Base-by-base conservation (phyloP, 192 early-diverging fungal species). In the Linnemannia exigua region DNA sequence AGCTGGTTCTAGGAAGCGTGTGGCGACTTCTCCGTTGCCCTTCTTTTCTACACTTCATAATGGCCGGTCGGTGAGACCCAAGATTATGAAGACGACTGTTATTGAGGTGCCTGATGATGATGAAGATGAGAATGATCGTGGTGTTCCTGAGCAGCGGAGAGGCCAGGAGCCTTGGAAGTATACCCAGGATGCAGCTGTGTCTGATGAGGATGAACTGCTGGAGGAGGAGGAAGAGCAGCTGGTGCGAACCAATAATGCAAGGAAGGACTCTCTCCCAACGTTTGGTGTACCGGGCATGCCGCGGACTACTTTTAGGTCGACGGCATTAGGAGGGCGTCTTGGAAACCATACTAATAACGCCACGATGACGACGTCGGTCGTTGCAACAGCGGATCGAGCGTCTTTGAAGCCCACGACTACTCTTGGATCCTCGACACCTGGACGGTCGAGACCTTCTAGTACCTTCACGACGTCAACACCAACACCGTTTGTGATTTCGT, bases 11-110 rank as follows among this genome's bases (percentile, higher is more conserved):
- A 78, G 52, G 54, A 85, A 85, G 44, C 68, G 82, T 31, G 58
- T 85, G 22, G 77, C 82, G 33, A 79, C 75, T 0, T 79, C 82
- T 16, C 82, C 82, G 8, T 61, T 79, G 12, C 82, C 82, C 6
- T 75, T 33, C 36, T 38, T 78, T 35, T 31, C 36, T 17, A 48
- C 41, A 2, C 35, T 36, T 5, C 11, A 71, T 19, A 11, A 71
- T 7, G 78, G 70, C 35, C 79, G 79, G 14, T 61, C 79, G 31
- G 72, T 74, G 6, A 72, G 67, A 33, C 61, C 47, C 11, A 83
- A 66, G 47, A 72, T 31, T 9, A 44, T 44, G 2, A 25, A 66
- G n/a, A 82, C 80, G 15, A 63, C 74, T 3, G 58, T 72, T 5
- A 44, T 70, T 52, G 81, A 83, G 25, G 75, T 73, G 31, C 50